These are phyloP conservation scores for Akebia trifoliata DNA, from an alignment of 164 flowering plant species.

Conservation along the genomic window DNA sequence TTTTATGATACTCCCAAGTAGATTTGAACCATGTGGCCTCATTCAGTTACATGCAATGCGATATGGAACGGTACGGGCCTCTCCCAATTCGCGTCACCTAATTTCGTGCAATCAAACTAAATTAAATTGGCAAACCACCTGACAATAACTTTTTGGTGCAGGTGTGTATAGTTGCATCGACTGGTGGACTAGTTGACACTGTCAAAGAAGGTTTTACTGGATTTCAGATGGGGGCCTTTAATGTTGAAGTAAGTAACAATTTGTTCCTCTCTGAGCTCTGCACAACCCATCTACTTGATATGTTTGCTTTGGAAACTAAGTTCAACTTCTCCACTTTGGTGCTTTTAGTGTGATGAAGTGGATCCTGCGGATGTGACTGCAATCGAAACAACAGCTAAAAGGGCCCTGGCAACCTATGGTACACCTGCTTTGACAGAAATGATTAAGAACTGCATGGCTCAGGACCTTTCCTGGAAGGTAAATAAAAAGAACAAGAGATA, in stretches of 20 bases:
- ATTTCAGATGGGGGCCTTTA: slow-evolving; percentile 90
- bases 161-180: slow-evolving; percentile 76
- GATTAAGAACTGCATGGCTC: slow-evolving; percentile 82
- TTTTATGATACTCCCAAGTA: slow-evolving; percentile 68
- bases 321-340: not conserved
- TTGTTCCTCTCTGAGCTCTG: not conserved
- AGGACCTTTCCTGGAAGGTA: slow-evolving; percentile 98
- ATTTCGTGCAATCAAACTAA: not conserved
- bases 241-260: slow-evolving; percentile 52
- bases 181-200: slow-evolving; percentile 96
- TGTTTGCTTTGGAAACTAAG: not conserved
- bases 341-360: slow-evolving; percentile 57
- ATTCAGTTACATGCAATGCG: slow-evolving; percentile 89
- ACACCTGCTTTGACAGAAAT: slow-evolving; percentile 65
- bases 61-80: slow-evolving; percentile 70
- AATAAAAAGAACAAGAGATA: not conserved
- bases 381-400: slow-evolving; percentile 39
- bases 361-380: slow-evolving; percentile 75
- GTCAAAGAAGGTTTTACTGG: slow-evolving; percentile 94
- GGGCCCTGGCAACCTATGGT: slow-evolving; percentile 57
- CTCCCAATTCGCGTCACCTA: not conserved
- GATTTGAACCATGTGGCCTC: slow-evolving; percentile 99
- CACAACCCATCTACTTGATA: not conserved
- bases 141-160: slow-evolving; percentile 14
- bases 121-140: not conserved